phyloP scores from a whole-genome alignment of 345 rosid species.

The Heritiera fomes region DNA sequence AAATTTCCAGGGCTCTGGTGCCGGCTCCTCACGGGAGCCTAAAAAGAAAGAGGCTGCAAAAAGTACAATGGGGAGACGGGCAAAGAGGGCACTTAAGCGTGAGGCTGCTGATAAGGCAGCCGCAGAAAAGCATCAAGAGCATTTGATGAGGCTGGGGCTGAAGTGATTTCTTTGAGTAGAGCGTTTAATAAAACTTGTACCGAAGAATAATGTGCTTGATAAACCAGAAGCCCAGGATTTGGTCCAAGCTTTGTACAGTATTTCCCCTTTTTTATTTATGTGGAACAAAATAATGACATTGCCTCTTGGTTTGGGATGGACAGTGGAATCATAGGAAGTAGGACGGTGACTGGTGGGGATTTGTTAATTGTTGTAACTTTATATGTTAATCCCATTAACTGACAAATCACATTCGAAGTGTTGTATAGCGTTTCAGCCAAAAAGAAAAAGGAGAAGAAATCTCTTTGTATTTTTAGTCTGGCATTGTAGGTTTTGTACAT shows the following conservation, averaged over 20 bases:
- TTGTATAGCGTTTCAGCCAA: neutral
- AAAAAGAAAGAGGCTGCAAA: constrained; percentile 55
- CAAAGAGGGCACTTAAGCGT: constrained; percentile 85
- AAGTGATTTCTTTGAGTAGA: constrained; percentile 27
- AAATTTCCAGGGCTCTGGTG: constrained; percentile 42
- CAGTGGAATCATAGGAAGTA: neutral
- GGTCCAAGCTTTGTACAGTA: constrained; percentile 17
- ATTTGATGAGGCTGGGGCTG: constrained; percentile 38
- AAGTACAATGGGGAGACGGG: constrained; percentile 67
- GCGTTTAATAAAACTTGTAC: neutral
- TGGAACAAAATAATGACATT: constrained; percentile 21
- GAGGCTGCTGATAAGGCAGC: constrained; percentile 92
- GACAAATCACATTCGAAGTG: neutral
- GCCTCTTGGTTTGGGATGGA: neutral
- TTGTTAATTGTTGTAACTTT: neutral
- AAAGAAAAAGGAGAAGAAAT: neutral
- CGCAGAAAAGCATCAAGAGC: constrained; percentile 48
- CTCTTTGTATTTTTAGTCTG: too few relatives aligned
- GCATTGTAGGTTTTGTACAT: too few relatives aligned
- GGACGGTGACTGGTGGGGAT: neutral
- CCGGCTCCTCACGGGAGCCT: constrained; percentile 59
- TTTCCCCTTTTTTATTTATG: neutral
- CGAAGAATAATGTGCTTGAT: neutral
- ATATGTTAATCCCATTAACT: neutral
- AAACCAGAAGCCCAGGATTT: neutral